Percentiles rank a stretch among this genome's conserved stretches.
These are phyloP conservation scores for Phaeosphaeria sp. DNA, from an alignment of 2,329 filamentous ascomycete genomes.

Conservation along the genomic window DNA sequence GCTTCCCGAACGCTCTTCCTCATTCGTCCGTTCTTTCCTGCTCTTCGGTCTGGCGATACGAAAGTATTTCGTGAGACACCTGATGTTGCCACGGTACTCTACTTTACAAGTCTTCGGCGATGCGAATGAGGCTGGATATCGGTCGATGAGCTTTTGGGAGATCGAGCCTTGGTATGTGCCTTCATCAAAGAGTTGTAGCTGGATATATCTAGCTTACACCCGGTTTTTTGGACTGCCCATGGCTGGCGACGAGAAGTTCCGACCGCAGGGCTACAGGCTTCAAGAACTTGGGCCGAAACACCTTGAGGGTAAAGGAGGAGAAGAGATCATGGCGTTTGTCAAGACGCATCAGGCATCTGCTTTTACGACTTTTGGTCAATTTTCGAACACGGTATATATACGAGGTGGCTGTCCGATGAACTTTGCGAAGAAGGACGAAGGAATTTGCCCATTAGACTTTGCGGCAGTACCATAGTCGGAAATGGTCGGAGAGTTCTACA, in stretches of 20 bases:
- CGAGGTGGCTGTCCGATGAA: slow-evolving; percentile 1
- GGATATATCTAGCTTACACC: slow-evolving; percentile 4
- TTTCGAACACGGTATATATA: slow-evolving; percentile 1
- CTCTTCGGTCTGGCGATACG: background rate
- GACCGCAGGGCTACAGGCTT: slow-evolving; percentile 8
- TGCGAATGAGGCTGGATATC: slow-evolving; percentile 2
- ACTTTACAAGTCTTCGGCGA: slow-evolving; percentile 11
- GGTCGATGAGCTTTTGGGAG: slow-evolving; percentile 10
- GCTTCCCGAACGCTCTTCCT: background rate
- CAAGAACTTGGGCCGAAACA: slow-evolving; percentile 13
- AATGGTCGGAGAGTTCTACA: background rate
- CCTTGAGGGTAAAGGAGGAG: slow-evolving; percentile 12
- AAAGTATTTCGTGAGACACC: slow-evolving; percentile 7
- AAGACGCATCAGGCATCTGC: slow-evolving; percentile 1
- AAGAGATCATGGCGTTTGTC: slow-evolving; percentile 11
- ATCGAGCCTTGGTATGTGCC: slow-evolving; percentile 11
- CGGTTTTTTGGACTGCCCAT: slow-evolving; percentile 5
- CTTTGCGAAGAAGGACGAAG: background rate
- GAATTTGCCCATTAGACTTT: background rate
- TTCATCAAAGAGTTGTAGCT: slow-evolving; percentile 5
- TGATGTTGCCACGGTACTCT: slow-evolving; percentile 11
- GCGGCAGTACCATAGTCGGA: background rate
- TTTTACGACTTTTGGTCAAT: slow-evolving; percentile 11
- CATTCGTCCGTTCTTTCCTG: background rate
- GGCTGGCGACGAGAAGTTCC: slow-evolving; percentile 10